Evolutionary conservation across 306 rosid species (phyloP), one percentile per base, ranked within the genome.

Genomic region (Vigna reflexopilosa): DNA sequence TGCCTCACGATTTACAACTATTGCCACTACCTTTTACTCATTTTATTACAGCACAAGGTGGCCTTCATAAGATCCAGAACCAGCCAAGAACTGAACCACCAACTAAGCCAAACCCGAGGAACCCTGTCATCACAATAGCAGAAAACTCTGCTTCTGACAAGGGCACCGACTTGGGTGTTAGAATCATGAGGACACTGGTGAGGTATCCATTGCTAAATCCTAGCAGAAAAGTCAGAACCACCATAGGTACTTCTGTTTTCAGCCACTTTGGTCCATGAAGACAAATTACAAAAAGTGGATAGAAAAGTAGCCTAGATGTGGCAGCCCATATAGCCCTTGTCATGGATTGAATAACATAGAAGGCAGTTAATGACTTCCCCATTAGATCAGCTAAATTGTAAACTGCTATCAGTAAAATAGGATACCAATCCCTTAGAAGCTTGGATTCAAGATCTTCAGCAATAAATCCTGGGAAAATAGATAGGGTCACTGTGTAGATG

Each of bases 381-480:
- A 85, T 80, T 11, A 95, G 81, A 83, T 95, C 98, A 16, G 96
- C 95, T 28, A 83, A 30, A 65, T 92, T 95, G 51, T 90, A 95
- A 78, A 84, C 83, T 47, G 98, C 82, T 76, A 92, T 95, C 52
- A 92, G 86, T 83, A 95, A 54, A 79, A 95, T 91, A 22, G 98
- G 98, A 58, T 95, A 95, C 98, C 98, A 95, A 83, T 92, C 97
- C 81, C 73, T 82, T 44, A 95, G 84, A 83, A 85, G 19, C 74
- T 88, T 77, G 62, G 98, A 95, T 52, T 86, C 77, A 0, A 92
- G 78, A 83, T 91, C 86, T 85, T 95, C 98, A 0, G 98, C 93
- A 38, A 95, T 83, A 40, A 86, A 92, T 71, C 98, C 98, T 3
- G 98, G 98, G 67, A 95, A 95, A 17, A 95, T 92, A 2, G 98